These are phyloP conservation scores for Pichia sp. DNA, from an alignment of 1,139 yeast genomes.

Conservation along the genomic window DNA sequence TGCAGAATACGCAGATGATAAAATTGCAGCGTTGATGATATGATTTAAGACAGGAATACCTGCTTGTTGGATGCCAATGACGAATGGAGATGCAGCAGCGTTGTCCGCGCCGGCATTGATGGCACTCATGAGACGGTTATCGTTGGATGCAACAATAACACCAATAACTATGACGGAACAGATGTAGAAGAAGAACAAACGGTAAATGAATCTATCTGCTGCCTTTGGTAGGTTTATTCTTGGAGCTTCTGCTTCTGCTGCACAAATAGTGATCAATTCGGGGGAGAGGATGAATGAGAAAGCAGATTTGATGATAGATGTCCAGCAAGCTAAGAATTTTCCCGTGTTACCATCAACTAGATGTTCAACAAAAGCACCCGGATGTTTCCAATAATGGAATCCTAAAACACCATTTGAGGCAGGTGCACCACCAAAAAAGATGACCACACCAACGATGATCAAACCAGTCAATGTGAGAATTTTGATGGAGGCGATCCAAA, in stretches of 20 bases:
- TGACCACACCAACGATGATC: constrained; percentile 30
- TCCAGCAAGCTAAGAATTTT: constrained; percentile 42
- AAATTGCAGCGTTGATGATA: constrained; percentile 33
- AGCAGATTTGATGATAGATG: constrained; percentile 64
- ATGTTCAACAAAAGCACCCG: constrained; percentile 48
- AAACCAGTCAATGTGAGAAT: constrained; percentile 29
- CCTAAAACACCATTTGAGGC: constrained; percentile 37
- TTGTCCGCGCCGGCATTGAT: constrained; percentile 21
- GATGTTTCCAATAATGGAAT: constrained; percentile 58
- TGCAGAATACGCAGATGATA: constrained; percentile 34
- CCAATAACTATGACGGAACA: constrained; percentile 40
- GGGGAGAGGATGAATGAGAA: constrained; percentile 66
- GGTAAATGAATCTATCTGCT: constrained; percentile 38
- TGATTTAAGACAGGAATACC: constrained; percentile 29
- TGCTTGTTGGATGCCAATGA: constrained; percentile 36
- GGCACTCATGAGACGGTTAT: constrained; percentile 30
- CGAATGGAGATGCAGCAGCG: constrained; percentile 37
- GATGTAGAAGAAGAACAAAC: constrained; percentile 40
- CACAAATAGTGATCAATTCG: constrained; percentile 45
- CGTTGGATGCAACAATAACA: constrained; percentile 34
- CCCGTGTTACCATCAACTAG: constrained; percentile 45
- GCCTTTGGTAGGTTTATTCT: constrained; percentile 42
- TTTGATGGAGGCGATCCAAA: constrained; percentile 43
- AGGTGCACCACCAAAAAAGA: constrained; percentile 40
- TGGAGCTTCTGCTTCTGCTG: constrained; percentile 41